Base-by-base conservation (phyloP, 768 basidiomycete species). In the Russula virescens region DNA sequence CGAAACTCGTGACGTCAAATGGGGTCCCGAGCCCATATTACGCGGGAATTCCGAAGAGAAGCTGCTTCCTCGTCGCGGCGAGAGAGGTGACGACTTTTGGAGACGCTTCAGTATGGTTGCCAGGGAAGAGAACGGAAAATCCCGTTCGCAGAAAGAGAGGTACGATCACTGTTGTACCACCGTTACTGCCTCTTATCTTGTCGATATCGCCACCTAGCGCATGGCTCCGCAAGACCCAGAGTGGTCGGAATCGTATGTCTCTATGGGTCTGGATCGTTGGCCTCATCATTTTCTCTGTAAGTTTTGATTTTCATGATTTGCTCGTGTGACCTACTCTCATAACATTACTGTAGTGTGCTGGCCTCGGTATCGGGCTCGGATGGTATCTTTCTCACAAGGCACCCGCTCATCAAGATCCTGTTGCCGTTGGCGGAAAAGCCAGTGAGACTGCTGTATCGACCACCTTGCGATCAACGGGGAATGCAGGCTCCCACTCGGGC, bases 51-150 rank as follows among this genome's bases (percentile, higher is more conserved):
- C 77, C 1, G 90, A 92, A 71, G 88, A 86, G 46, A 82, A 84
- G 2, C 70, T 88, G 3, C 71, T 91, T 9, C 86, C 88, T 1
- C 77, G 77, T 45, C 80, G 88, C 49, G 88, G 89, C 2, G 83
- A 89, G 71, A 83, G 80, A 53, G 88, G 89, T 0, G 89, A 92
- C 68, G 87, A 91, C 68, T 92, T 93, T 74, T 93, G 91, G 91
- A 79, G 88, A 63, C 79, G 91, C 43, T 93, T 92, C 74, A 89
- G 87, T 64, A 90, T 91, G 78, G 84, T 92, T 64, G 89, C 84
- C 10, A 88, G 83, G 70, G 84, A 85, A 62, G 84, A 88, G 67
- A 77, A 75, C 60, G 69, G 68, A 60, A 79, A 76, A 63, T 72
- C 75, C 4, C 52, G 69, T 9, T 65, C 71, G 11, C 69, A 78